Evolutionary conservation across 129 eudicot species (phyloP).

Genomic region (Lonicera japonica): DNA sequence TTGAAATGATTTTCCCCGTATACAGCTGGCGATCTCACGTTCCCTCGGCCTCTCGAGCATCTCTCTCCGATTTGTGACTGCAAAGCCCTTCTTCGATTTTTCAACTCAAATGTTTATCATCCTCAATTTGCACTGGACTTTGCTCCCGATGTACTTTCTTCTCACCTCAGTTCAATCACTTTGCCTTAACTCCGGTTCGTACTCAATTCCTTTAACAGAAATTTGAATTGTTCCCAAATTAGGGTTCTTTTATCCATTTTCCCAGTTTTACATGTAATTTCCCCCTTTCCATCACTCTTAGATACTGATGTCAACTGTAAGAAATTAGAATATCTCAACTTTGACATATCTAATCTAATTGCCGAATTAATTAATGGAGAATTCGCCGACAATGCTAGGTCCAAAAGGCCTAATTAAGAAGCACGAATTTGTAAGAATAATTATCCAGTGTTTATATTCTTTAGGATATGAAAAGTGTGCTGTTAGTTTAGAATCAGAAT

Average conservation of each 20-base stretch:
- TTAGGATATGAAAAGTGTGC: slow-evolving; percentile 69
- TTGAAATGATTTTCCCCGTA: not conserved
- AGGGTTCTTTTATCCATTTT: not conserved
- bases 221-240: not conserved
- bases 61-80: not conserved
- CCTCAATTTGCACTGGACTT: not conserved
- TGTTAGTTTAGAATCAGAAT: slow-evolving; percentile 76
- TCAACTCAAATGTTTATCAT: no score
- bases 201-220: not conserved
- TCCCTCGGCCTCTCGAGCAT: not conserved
- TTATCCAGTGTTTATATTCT: slow-evolving; percentile 70
- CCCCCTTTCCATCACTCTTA: not conserved
- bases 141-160: not conserved
- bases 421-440: slow-evolving; percentile 68
- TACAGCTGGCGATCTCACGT: not conserved
- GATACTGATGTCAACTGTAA: no score
- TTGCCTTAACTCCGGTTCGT: not conserved
- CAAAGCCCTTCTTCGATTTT: not conserved
- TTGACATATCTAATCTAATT: not conserved
- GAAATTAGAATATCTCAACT: no score
- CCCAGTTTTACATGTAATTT: not conserved
- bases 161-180: not conserved
- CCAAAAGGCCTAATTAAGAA: slow-evolving; percentile 57
- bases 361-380: slow-evolving; percentile 39
- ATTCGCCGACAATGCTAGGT: slow-evolving; percentile 35